These are phyloP conservation scores for Psophocarpus tetragonolobus DNA, from an alignment of 306 rosid species.

Conservation along the genomic window DNA sequence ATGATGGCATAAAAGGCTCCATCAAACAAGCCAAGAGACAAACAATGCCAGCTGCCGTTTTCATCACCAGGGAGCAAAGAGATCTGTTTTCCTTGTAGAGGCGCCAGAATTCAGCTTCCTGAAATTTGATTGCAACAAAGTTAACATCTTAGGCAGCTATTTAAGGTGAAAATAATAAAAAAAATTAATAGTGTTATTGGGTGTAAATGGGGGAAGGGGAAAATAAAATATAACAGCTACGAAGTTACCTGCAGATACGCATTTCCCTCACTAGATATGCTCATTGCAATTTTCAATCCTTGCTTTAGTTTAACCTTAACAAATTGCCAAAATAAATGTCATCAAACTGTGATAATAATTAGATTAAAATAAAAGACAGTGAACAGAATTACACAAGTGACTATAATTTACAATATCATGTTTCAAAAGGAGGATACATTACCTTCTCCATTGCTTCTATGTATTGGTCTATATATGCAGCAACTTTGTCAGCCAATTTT, in stretches of 20 bases:
- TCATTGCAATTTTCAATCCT: conserved; percentile 88
- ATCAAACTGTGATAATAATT: conserved; percentile 23
- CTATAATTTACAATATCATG: conserved; percentile 1
- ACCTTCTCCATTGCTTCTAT: conserved; percentile 98
- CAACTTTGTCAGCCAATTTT: conserved; percentile 63
- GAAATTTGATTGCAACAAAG: conserved; percentile 27
- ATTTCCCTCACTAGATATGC: conserved; percentile 86
- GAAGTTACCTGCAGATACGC: conserved; percentile 76
- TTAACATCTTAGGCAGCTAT: not conserved
- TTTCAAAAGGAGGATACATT: conserved; percentile 19
- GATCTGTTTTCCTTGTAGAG: conserved; percentile 80
- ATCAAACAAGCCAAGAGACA: conserved; percentile 83
- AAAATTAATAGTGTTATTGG: not conserved
- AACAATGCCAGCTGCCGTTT: conserved; percentile 86
- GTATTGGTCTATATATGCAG: conserved; percentile 70
- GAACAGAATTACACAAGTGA: not conserved
- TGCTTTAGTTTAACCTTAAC: conserved; percentile 90
- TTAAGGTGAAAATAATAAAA: not conserved
- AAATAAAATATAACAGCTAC: conserved; percentile 7
- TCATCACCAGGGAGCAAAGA: conserved; percentile 75
- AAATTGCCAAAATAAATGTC: conserved; percentile 24
- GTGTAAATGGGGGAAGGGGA: too few relatives aligned
- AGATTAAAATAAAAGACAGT: not conserved
- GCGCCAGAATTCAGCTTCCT: conserved; percentile 91
- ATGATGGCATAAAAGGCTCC: conserved; percentile 94